A percentile compares a stretch with the other conserved stretches of the same genome.
Evolutionary conservation across 2,329 filamentous ascomycete genomes (phyloP).

Genomic region (Epicoccum nigrum): DNA sequence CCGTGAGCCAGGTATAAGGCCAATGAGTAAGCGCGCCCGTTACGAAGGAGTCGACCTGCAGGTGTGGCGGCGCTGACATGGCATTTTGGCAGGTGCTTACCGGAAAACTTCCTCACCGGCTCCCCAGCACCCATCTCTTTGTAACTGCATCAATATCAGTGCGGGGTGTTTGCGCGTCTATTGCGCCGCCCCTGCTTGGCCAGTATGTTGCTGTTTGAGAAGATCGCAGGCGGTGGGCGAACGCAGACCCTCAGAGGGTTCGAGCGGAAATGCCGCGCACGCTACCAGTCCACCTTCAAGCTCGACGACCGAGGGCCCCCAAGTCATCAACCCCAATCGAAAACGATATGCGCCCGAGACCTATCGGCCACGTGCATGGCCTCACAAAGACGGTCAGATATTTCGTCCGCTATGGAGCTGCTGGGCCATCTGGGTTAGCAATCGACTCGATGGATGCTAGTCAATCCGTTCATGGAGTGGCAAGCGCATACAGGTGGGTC

Average conservation of each 20-base stretch:
- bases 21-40: conserved; percentile 2
- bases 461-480: conserved; percentile 1
- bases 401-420: conserved; percentile 4
- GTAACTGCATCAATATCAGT: conserved; percentile 3
- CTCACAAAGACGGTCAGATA: conserved; percentile 2
- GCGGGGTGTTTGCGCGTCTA: background rate
- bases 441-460: conserved; percentile 12
- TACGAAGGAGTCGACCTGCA: background rate
- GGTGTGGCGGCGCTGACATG: conserved; percentile 7
- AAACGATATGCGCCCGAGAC: conserved; percentile 17
- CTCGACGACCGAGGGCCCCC: background rate
- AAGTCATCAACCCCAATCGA: conserved; percentile 2
- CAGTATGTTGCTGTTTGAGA: background rate
- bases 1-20: too few species aligned
- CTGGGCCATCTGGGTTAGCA: background rate
- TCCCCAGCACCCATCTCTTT: background rate
- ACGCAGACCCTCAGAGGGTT: background rate
- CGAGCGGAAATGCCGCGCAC: background rate
- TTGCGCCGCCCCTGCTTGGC: background rate
- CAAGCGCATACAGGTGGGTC: conserved; percentile 10
- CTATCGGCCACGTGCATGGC: conserved; percentile 17
- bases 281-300: conserved; percentile 1
- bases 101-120: background rate
- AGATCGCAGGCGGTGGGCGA: conserved; percentile 5
- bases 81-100: conserved; percentile 4